phyloP scores from a whole-genome alignment of 2,329 filamentous ascomycete species.

The Trichothecium roseum region DNA sequence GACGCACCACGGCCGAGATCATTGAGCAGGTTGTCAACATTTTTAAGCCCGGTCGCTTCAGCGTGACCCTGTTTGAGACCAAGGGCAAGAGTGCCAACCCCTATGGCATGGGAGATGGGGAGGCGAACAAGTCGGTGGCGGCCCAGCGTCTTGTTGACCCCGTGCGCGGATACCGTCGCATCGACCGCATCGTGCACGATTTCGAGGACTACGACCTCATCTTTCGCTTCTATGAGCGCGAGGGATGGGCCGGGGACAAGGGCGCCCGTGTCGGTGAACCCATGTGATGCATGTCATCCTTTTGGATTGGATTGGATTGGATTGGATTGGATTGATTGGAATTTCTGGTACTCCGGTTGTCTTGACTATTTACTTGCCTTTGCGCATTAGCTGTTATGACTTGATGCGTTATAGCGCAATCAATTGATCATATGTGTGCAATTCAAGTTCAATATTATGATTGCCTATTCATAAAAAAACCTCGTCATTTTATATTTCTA shows the following conservation, averaged over 20 bases:
- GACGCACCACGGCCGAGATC: constrained; percentile 79
- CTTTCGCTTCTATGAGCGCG: constrained; percentile 90
- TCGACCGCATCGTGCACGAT: constrained; percentile 94
- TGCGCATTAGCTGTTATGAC: background rate
- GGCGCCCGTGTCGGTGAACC: constrained; percentile 45
- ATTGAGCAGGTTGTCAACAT: constrained; percentile 91
- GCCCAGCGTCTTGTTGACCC: constrained; percentile 55
- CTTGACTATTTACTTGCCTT: too few relatives aligned
- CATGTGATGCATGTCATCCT: constrained; percentile 2
- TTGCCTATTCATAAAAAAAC: too few relatives aligned
- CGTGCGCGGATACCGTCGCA: constrained; percentile 75
- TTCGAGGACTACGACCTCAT: constrained; percentile 95
- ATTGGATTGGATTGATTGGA: too few relatives aligned
- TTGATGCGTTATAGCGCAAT: background rate
- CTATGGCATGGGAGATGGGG: constrained; percentile 29
- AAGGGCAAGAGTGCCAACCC: constrained; percentile 46
- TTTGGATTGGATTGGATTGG: too few relatives aligned
- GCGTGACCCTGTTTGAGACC: constrained; percentile 90
- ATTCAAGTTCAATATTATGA: too few relatives aligned
- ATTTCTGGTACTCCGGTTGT: too few relatives aligned
- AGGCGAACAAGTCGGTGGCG: constrained; percentile 17
- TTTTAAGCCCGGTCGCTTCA: constrained; percentile 97
- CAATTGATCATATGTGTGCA: background rate
- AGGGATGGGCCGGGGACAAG: constrained; percentile 57
- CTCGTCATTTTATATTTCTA: too few relatives aligned